Base-by-base conservation (phyloP, 176 grass and related monocot genomes). In the Oryza rufipogon region DNA sequence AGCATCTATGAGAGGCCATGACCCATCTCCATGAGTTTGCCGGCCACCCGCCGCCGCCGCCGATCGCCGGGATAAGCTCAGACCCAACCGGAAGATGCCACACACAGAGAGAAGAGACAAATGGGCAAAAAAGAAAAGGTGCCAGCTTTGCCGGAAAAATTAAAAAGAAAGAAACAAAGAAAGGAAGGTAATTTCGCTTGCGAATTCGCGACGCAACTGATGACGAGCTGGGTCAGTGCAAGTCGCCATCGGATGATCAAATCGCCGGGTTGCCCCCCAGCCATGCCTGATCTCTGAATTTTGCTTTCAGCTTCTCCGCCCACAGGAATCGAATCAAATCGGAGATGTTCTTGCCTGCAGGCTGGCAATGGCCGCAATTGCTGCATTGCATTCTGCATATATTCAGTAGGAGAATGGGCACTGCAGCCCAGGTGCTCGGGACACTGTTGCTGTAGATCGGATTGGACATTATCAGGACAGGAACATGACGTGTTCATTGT, bases 41-140 rank as follows among this genome's bases (percentile, higher is more conserved):
- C 87, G 75, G 87, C 58, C 81, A 84, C 68, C 69, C 47, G 49
- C 11, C 26, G 48, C 17, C 71, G 58, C 58, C 7, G 44, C 17
- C 19, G 25, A 15, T 16, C 60, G 6, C 60, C 15, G 44, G 16
- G 86, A 88, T 88, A 88, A 88, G 80, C 86, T 83, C 80, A 4
- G 54, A 7, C 44, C 11, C 66, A 73, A 54, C 20, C 32, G 8
- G 9, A 2, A 72, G 85, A 87, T 64, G 10, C 66, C 73, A 36
- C 78, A 36, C 78, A 74, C 19, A 30, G 7, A 25, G 54, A 51
- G 76, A 22, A 32, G 54, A 48, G 41, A 51, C 51, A 44, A 77
- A n/a, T 25, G 25, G 64, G 7, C 2, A 61, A 45, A 45, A 69
- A 28, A 49, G 19, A 58, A 80, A 44, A 70, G 19, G 80, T 2